Evolutionary conservation across 768 basidiomycete species (phyloP), one percentile per base, ranked within the genome.

Genomic region (Auricularia heimuer): DNA sequence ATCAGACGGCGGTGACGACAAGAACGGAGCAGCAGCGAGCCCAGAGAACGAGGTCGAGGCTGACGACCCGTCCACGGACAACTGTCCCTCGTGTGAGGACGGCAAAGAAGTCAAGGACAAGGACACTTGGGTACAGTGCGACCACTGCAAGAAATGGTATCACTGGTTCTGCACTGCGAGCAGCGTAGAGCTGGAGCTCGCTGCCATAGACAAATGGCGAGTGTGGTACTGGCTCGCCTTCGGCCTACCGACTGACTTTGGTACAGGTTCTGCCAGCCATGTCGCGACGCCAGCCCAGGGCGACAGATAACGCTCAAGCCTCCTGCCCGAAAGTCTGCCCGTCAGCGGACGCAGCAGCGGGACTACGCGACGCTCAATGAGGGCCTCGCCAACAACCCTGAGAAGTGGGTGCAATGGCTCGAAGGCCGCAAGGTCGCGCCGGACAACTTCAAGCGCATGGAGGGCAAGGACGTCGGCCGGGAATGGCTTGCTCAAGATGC

Each of bases 41-140:
- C 47, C 47, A 6, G 47, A 51, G 47, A 10, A 51, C 47, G 47
- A 51, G 47, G 6, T 18, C 18, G 47, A 6, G 18, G 47, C 47
- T 1, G 47, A 51, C 18, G 47, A 51, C 47, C 47, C 47, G 6
- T 16, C 18, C 47, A 62, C 60, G 39, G 77, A 75, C 54, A 67
- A 29, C 35, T 86, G 85, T 70, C 85, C 85, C 12, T 81, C 83
- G 11, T 86, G 85, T 71, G 77, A 78, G 61, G 73, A 73, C 56
- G 72, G 75, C 45, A 67, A 73, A 10, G 71, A 72, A 63, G 63
- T 74, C 18, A 69, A 75, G 62, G 82, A 84, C 67, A 87, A 87
- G 72, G 89, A 90, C 68, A 84, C 78, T 70, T 94, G 92, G 92
- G 85, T 94, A 64, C 77, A 85, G 67, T 94, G 92, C 72, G 91